Base-by-base conservation (phyloP, 257 asterid genomes). In the Nicotiana noctiflora region DNA sequence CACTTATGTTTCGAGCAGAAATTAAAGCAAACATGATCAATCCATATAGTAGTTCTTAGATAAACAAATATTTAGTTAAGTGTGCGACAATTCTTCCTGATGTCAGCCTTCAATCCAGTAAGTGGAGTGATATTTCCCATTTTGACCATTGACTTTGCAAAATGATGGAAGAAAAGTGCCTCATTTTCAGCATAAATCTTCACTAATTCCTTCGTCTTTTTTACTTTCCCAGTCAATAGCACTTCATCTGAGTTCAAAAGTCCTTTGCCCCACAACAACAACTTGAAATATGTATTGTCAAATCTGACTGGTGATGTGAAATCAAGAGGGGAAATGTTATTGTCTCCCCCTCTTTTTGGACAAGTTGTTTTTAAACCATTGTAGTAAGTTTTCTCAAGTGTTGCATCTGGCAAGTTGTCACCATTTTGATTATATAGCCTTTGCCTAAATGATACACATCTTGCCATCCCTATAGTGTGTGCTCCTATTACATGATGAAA, bases 361-460 rank as follows among this genome's bases (percentile, higher is more conserved):
- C 97, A 92, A 1, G 29, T 76, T 5, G 86, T 15, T 82, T 87
- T 90, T 51, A 92, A 86, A 27, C 84, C 87, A 57, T 76, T 85
- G 91, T 86, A 88, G 82, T 86, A 89, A 75, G 75, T 82, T 79
- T 62, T 90, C 80, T 92, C 95, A 19, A 90, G 72, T 7, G 93
- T 88, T 27, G 25, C 68, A 64, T 93, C 94, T 8, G 94, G 94
- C 74, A 84, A 82, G 84, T 90, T 85, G 65, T 89, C 65, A 7
- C 95, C 93, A 5, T 93, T 88, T 83, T 91, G 93, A 77, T 89
- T 91, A 93, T 93, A 93, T 21, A 93, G 79, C 81, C 95, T 85
- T 77, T 93, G 94, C 79, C 87, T 90, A 88, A 90, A 90, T 27
- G 93, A 66, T 66, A 62, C 92, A 55, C 98, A 93, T 81, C 95